These are phyloP conservation scores for Hura crepitans DNA, from an alignment of 441 rosid species.

Conservation along the genomic window DNA sequence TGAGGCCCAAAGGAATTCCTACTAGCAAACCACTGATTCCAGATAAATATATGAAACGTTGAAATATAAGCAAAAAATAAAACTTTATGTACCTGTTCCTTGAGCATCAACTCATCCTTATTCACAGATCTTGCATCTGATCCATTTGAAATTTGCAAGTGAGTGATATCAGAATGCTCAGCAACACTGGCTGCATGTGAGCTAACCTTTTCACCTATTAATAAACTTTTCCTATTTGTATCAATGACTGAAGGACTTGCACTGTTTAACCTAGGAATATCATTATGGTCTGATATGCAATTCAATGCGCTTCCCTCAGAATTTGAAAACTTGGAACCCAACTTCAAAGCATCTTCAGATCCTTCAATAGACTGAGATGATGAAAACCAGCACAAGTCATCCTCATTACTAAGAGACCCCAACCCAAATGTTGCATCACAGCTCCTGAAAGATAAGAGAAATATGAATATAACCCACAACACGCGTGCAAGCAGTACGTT, in stretches of 20 bases:
- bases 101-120: constrained; percentile 36
- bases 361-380: constrained; percentile 49
- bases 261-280: constrained; percentile 36
- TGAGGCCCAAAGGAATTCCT: not conserved
- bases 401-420: constrained; percentile 61
- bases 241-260: constrained; percentile 34
- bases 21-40: not conserved
- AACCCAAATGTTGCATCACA: constrained; percentile 80
- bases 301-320: constrained; percentile 30
- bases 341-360: constrained; percentile 43
- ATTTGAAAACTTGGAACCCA: constrained; percentile 36
- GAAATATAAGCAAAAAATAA: not conserved
- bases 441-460: constrained; percentile 42
- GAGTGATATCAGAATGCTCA: constrained; percentile 32
- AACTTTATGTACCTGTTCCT: constrained; percentile 48
- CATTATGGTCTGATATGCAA: constrained; percentile 35
- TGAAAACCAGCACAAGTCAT: constrained; percentile 67
- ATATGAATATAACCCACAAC: not conserved
- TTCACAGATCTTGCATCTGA: constrained; percentile 38
- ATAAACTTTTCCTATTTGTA: constrained; percentile 32
- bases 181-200: constrained; percentile 24
- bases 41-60: not conserved
- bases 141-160: constrained; percentile 31
- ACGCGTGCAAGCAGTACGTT: not conserved
- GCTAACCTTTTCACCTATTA: constrained; percentile 32